Base-by-base conservation (phyloP, 495 filamentous ascomycete genomes). In the Aspergillus homomorphus region DNA sequence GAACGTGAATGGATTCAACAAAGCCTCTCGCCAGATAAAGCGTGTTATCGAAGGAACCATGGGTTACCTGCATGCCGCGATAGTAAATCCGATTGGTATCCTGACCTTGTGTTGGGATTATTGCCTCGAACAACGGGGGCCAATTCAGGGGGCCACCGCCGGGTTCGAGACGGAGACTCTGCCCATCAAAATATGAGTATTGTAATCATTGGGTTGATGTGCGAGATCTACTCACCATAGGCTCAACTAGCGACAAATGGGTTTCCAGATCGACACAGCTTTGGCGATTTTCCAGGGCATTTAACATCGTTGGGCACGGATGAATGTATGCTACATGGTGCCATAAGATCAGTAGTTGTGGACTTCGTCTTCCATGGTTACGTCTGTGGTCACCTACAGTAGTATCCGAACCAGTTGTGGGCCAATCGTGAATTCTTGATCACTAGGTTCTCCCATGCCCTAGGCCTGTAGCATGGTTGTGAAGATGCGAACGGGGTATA, bases 341-440 rank as follows among this genome's bases (percentile, higher is more conserved):
- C 62, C n/a, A 63, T 46, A 51, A 18, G 26, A 3, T 15, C 22
- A 21, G 4, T 16, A 42, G 22, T 4, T 21, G 10, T 9, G 46
- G 16, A 28, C 28, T 41, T 53, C n/a, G 28, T 22, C 10, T 44
- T 12, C 21, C 26, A 10, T 4, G 26, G 10, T 30, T 45, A 16
- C 30, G 18, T 9, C 4, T 30, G 23, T 28, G 19, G 0, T 24
- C 30, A 66, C 72, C 66, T 28, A 76, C 73, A 76, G 22, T 67
- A 69, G 46, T 70, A 73, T 8, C 74, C 74, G 5, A 71, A n/a
- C 74, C 74, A 77, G n/a, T 51, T 61, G 16, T 46, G 21, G 26
- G 54, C 65, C 6, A 71, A 52, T 7, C 30, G 21, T 1, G 45
- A 23, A 8, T 33, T 45, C 1, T 60, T 21, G 10, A 44, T 18